Evolutionary conservation across 1,139 yeast species (phyloP).

Genomic region (Taphrina communis): DNA sequence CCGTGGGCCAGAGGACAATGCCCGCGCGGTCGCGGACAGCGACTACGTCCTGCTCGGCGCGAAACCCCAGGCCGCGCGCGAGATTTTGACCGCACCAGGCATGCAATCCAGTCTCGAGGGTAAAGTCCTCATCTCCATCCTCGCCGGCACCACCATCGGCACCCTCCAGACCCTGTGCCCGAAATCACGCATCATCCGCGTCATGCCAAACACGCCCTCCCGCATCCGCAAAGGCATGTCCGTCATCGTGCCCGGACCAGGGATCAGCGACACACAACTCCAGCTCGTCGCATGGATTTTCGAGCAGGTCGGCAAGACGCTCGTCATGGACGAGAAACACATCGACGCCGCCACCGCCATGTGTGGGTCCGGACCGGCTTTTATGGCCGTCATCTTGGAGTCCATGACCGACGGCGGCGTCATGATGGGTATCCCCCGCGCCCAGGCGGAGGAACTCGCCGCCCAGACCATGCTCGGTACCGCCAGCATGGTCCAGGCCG

Average conservation of each 20-base stretch:
- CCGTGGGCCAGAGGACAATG: constrained; percentile 42
- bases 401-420: constrained; percentile 94
- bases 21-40: constrained; percentile 57
- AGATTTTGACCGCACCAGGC: constrained; percentile 55
- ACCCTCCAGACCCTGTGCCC: constrained; percentile 57
- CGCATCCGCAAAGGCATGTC: constrained; percentile 89
- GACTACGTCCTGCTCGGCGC: constrained; percentile 74
- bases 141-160: constrained; percentile 89
- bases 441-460: constrained; percentile 85
- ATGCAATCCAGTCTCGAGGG: constrained; percentile 55
- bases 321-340: constrained; percentile 66
- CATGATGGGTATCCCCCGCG: constrained; percentile 89
- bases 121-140: constrained; percentile 76
- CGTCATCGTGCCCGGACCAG: constrained; percentile 66
- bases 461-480: constrained; percentile 92
- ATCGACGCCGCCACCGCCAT: constrained; percentile 97
- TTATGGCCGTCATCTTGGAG: constrained; percentile 86
- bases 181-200: constrained; percentile 66
- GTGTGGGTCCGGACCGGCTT: constrained; percentile 97
- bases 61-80: constrained; percentile 59
- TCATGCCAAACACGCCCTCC: constrained; percentile 99
- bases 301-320: constrained; percentile 61
- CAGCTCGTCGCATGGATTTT: constrained; percentile 70
- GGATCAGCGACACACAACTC: constrained; percentile 56
- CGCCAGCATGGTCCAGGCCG: constrained; percentile 77